Base-by-base conservation (phyloP, 2,329 filamentous ascomycete genomes). In the Fusarium poae region DNA sequence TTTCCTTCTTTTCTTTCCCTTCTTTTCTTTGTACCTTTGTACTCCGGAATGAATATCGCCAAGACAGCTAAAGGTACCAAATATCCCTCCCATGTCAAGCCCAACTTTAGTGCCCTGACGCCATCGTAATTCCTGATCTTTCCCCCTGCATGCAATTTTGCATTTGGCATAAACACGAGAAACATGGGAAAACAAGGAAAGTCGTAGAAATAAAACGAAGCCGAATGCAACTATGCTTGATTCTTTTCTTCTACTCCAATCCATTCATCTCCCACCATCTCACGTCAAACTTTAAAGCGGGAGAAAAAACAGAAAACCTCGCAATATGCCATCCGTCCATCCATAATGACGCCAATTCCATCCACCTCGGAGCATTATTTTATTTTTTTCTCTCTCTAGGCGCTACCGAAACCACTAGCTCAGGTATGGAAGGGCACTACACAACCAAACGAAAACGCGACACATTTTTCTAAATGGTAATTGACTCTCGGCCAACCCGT, bases 71-170 rank as follows among this genome's bases (percentile, higher is more conserved):
- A 34, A 65, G 46, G 32, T 34, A 18, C 5, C 62, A 65, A 42
- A 15, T 34, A 18, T 7, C 62, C 53, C 46, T 44, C 60, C 37
- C 64, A 42, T 65, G 46, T 49, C 32, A 27, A n/a, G 42, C 6
- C 10, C 18, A 44, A 29, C 18, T 32, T 46, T 60, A 39, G 61
- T 48, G 61, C 61, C 46, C 52, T 65, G 62, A 65, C 62, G 62
- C 62, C 61, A 65, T 65, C 40, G 25, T 34, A 34, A 52, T 53
- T 65, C 62, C 53, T 65, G 62, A 60, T 65, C 59, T 57, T 44
- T 18, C 45, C 39, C 62, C 62, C 61, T 65, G 62, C 60, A 65
- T 65, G 53, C 60, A 65, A 65, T 44, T 35, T 30, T 29, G 29
- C 45, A 35, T 57, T 30, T 39, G 45, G 34, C 32, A 54, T 54